Conservation (phyloP, 768 basidiomycete genomes). For the Macrolepiota fuliginosa region DNA sequence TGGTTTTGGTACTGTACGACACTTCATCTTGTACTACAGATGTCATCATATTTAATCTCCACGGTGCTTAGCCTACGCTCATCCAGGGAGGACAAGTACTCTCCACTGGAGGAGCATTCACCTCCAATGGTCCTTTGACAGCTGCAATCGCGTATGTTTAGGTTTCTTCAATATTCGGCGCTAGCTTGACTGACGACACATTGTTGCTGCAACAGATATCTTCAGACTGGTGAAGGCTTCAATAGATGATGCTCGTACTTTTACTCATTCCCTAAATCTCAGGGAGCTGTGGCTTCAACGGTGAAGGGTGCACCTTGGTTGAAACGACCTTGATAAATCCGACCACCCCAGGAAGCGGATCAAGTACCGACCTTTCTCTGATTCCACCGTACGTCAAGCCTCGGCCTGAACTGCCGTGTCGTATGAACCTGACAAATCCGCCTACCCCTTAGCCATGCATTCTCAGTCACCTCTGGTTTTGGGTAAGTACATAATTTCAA, state of each 20-base stretch:
- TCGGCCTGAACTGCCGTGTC: not conserved
- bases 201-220: not conserved
- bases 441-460: conserved; percentile 21
- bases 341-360: conserved; percentile 27
- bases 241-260: too few species aligned
- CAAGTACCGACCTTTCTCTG: conserved; percentile 31
- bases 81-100: conserved; percentile 27
- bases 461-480: conserved; percentile 34
- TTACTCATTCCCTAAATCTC: not conserved
- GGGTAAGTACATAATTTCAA: conserved; percentile 15
- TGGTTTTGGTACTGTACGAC: conserved; percentile 31
- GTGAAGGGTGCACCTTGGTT: conserved; percentile 32
- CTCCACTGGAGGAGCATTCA: conserved; percentile 29
- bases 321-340: conserved; percentile 34
- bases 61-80: conserved; percentile 23
- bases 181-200: not conserved
- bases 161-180: not conserved
- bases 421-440: not conserved
- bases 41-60: not conserved
- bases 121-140: conserved; percentile 23
- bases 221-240: not conserved
- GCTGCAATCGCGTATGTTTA: conserved; percentile 24
- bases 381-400: conserved; percentile 27
- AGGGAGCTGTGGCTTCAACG: conserved; percentile 32
- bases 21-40: not conserved